phyloP scores from a whole-genome alignment of 2,329 filamentous ascomycete genomes.

The Fusarium sp. region DNA sequence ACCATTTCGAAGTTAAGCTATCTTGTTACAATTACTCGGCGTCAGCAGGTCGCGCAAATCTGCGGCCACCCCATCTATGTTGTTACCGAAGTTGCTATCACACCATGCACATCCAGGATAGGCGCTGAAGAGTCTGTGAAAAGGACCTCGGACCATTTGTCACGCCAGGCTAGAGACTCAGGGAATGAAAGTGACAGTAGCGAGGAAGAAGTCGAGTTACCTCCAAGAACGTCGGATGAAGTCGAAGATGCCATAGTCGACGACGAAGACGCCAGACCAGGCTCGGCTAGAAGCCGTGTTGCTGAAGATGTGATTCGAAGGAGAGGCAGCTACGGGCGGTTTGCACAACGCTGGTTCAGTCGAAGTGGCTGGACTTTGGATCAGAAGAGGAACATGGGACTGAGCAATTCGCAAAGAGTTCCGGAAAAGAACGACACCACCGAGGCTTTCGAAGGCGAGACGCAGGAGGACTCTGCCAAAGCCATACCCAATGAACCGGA shows the following conservation, averaged over 20 bases:
- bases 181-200: slow-evolving; percentile 62
- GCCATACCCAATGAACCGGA: slow-evolving; percentile 52
- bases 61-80: slow-evolving; percentile 86
- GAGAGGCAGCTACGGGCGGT: slow-evolving; percentile 87
- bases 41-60: slow-evolving; percentile 90
- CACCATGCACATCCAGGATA: slow-evolving; percentile 81
- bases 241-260: slow-evolving; percentile 58
- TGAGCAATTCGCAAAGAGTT: slow-evolving; percentile 62
- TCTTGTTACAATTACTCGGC: slow-evolving; percentile 86
- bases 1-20: slow-evolving; percentile 85
- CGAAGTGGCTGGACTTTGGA: slow-evolving; percentile 83
- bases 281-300: slow-evolving; percentile 70
- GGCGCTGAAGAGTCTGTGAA: slow-evolving; percentile 81
- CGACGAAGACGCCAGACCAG: slow-evolving; percentile 52
- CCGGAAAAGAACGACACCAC: slow-evolving; percentile 32
- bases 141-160: slow-evolving; percentile 65
- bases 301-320: slow-evolving; percentile 89
- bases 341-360: slow-evolving; percentile 93
- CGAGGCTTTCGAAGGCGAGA: slow-evolving; percentile 42
- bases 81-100: slow-evolving; percentile 90
- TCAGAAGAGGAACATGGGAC: slow-evolving; percentile 76
- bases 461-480: slow-evolving; percentile 55
- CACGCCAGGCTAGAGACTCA: slow-evolving; percentile 56
- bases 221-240: slow-evolving; percentile 56
- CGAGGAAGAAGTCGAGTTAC: slow-evolving; percentile 60